These are phyloP conservation scores for Pichia sp. DNA, from an alignment of 1,139 yeast species.

Conservation along the genomic window DNA sequence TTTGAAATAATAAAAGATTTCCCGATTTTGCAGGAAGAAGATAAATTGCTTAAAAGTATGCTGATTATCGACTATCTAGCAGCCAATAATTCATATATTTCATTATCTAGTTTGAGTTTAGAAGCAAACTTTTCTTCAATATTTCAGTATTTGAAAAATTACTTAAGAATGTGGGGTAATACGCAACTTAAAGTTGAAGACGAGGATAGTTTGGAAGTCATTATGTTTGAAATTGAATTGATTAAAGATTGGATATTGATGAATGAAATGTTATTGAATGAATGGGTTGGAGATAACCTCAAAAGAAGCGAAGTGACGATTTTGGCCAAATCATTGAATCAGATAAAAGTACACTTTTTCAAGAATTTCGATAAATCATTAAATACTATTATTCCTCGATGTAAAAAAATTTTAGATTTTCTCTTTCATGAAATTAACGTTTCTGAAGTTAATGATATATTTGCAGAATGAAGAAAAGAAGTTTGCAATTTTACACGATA, in stretches of 20 bases:
- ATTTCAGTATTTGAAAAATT: too few species aligned
- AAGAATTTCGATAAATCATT: conserved; percentile 2
- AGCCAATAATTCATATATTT: too few species aligned
- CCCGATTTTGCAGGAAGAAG: conserved; percentile 1
- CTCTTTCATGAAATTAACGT: conserved; percentile 8
- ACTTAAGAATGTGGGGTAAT: not conserved
- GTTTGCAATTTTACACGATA: not conserved
- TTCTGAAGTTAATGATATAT: conserved; percentile 7
- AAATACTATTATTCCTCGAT: conserved; percentile 8
- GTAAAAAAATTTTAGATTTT: conserved; percentile 10
- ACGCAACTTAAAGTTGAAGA: not conserved
- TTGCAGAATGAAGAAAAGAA: not conserved
- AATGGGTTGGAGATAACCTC: not conserved
- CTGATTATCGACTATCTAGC: conserved; percentile 14
- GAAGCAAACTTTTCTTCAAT: too few species aligned
- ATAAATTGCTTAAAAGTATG: conserved; percentile 11
- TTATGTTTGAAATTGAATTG: conserved; percentile 7
- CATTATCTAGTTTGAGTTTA: too few species aligned
- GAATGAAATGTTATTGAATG: not conserved
- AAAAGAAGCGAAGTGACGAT: not conserved
- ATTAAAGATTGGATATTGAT: conserved; percentile 6
- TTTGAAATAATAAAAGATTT: conserved; percentile 18
- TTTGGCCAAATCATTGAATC: conserved; percentile 1
- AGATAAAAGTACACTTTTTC: conserved; percentile 9
- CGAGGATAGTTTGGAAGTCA: not conserved